These are phyloP conservation scores for Kalmanozyma brasiliensis DNA, from an alignment of 1,284 basidiomycete genomes.

Conservation along the genomic window DNA sequence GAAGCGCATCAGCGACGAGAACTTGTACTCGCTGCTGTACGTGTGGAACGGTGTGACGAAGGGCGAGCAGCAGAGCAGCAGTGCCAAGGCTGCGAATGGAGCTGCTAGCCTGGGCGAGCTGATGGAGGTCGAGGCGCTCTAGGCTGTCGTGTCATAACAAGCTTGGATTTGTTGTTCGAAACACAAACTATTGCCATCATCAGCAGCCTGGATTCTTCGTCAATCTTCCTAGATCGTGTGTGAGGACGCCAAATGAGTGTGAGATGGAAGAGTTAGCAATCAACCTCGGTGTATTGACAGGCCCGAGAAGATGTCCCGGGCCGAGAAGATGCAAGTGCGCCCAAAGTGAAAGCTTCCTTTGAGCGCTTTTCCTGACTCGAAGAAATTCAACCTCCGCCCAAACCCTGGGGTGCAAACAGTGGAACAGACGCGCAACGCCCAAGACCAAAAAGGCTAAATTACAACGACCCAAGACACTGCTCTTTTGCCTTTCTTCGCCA, in stretches of 20 bases:
- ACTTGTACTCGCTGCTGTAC: conserved; percentile 60
- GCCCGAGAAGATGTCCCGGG: too few species aligned
- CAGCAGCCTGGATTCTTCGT: too few species aligned
- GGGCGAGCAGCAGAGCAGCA: conserved; percentile 13
- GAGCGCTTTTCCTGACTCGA: neutral
- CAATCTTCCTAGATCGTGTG: too few species aligned
- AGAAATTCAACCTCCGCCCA: neutral
- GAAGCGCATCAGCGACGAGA: conserved; percentile 59
- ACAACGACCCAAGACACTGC: too few species aligned
- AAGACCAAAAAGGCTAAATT: neutral
- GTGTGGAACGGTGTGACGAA: conserved; percentile 56
- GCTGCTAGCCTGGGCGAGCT: conserved; percentile 32
- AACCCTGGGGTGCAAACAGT: conserved; percentile 3
- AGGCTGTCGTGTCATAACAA: neutral
- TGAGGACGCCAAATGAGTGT: too few species aligned
- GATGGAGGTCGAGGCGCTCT: conserved; percentile 41
- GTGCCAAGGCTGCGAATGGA: conserved; percentile 4
- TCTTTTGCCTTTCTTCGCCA: too few species aligned
- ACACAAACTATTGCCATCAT: neutral
- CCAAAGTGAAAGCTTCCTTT: too few species aligned
- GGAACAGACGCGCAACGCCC: neutral
- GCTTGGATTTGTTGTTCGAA: neutral
- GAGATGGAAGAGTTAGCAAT: too few species aligned
- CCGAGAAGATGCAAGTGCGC: too few species aligned
- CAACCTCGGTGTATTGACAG: too few species aligned